Conservation (phyloP, 139 green algal species). For the Ettlia oleoabundans region DNA sequence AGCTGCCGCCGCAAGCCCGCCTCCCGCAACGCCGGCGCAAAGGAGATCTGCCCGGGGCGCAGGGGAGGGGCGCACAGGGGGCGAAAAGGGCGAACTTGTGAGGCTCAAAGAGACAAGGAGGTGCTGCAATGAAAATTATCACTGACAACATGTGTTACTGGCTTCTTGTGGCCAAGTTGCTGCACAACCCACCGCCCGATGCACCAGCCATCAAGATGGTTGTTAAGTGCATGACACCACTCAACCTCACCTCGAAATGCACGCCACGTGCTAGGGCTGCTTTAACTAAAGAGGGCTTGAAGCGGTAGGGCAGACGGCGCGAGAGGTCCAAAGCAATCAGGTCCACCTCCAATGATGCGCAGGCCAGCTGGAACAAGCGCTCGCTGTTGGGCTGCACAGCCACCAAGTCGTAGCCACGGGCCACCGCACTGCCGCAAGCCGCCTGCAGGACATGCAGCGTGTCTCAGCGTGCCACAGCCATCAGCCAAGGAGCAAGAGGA, state of each 20-base stretch:
- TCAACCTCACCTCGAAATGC: conserved; percentile 66
- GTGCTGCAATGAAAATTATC: too few relatives aligned
- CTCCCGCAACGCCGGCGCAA: conserved; percentile 47
- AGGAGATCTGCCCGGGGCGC: conserved; percentile 62
- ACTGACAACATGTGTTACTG: too few relatives aligned
- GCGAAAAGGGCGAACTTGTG: not conserved
- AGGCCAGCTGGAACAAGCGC: conserved; percentile 53
- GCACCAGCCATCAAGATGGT: too few relatives aligned
- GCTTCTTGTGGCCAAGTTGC: too few relatives aligned
- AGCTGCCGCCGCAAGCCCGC: conserved; percentile 50
- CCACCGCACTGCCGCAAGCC: conserved; percentile 24
- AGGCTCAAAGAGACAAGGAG: not conserved
- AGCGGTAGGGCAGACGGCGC: conserved; percentile 51
- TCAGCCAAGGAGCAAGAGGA: too few relatives aligned
- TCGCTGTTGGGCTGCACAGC: conserved; percentile 66
- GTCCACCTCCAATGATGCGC: conserved; percentile 65
- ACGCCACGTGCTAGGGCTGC: conserved; percentile 63
- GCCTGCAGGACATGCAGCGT: not conserved
- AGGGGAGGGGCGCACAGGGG: too few relatives aligned
- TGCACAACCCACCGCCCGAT: not conserved
- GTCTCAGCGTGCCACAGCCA: too few relatives aligned
- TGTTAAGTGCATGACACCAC: too few relatives aligned
- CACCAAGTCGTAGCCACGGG: conserved; percentile 65
- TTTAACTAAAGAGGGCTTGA: conserved; percentile 45
- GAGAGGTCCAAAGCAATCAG: conserved; percentile 67